Conservation (phyloP, 768 basidiomycete genomes). For the Amanita jacksonii region DNA sequence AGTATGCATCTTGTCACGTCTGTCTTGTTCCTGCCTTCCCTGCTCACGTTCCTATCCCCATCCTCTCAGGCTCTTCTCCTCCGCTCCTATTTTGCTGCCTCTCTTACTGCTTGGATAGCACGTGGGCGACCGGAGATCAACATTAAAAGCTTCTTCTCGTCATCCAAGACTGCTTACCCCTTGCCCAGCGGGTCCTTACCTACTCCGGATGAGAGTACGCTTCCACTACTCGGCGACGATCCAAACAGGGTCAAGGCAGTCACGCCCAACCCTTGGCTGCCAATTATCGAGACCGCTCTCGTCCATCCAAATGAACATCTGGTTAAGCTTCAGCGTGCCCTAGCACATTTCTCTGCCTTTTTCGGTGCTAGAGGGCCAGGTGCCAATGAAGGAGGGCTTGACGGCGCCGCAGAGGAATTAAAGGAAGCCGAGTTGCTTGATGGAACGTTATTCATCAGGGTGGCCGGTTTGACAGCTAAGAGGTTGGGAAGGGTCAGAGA, state of each 20-base stretch:
- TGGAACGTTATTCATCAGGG: slow-evolving; percentile 54
- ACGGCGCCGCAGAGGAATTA: slow-evolving; percentile 23
- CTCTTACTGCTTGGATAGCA: slow-evolving; percentile 45
- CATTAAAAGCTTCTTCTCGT: slow-evolving; percentile 38
- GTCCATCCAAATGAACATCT: slow-evolving; percentile 49
- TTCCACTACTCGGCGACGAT: slow-evolving; percentile 10
- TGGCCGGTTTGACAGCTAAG: slow-evolving; percentile 41
- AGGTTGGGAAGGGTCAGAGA: slow-evolving; percentile 30
- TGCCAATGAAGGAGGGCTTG: slow-evolving; percentile 14
- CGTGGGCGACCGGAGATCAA: slow-evolving; percentile 45
- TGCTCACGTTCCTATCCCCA: slow-evolving; percentile 30
- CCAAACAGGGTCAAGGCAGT: slow-evolving; percentile 24
- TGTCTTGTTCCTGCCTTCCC: slow-evolving; percentile 46
- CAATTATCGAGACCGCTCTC: slow-evolving; percentile 41
- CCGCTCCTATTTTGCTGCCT: slow-evolving; percentile 44
- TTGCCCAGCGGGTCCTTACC: slow-evolving; percentile 14
- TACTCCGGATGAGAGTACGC: slow-evolving; percentile 15
- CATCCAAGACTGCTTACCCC: slow-evolving; percentile 14
- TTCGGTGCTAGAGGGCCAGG: slow-evolving; percentile 30
- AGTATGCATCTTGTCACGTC: slow-evolving; percentile 66
- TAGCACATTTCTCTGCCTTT: slow-evolving; percentile 33
- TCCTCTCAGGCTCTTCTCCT: slow-evolving; percentile 42
- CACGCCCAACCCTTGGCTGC: slow-evolving; percentile 50
- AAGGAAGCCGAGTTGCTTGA: slow-evolving; percentile 45
- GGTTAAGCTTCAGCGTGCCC: slow-evolving; percentile 28